Evolutionary conservation across 225 moss, liverwort and hornwort genomes (phyloP), one percentile per base, ranked within the genome.

Genomic region (Pseudoscleropodium purum): DNA sequence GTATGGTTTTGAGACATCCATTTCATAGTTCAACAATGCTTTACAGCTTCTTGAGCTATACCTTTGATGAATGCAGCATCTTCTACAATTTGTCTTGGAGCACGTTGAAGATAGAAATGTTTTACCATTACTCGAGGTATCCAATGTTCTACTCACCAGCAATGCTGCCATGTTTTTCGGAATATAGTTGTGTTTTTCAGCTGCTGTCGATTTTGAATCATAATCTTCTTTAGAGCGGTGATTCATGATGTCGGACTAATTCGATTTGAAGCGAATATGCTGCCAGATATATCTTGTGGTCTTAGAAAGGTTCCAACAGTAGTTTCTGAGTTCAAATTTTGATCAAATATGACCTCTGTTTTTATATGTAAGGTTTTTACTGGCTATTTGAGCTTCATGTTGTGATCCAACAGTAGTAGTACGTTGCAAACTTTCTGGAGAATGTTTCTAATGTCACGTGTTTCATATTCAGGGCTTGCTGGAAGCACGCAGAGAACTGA

Each of bases 401-500:
- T 61, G 49, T 84, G 41, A 54, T 84, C 54, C 66, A 82, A 18
- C 18, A 60, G 68, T 36, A 74, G 34, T 30, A 34, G 10, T 66
- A 33, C 31, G 57, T 45, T 88, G 30, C 27, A 39, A 84, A 62
- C 37, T 36, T 62, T 49, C 73, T 51, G 14, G 41, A 57, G 54
- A 73, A 75, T 13, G 80, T 68, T 60, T 74, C 83, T 88, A 60
- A 88, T 45, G 61, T 41, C 62, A 39, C 49, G 20, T 70, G 47
- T n/a, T 47, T 29, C 57, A 65, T 76, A 23, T 27, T 91, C 93
- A 96, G 96, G 97, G 96, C 68, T 89, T 98, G 90, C 85, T 98
- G 84, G 98, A 98, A 93, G 97, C 97, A 82, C 95, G 97, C 51
- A 94, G 97, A 89, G 97, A 99, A 83, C 68, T 99, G 88, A 92